These are phyloP conservation scores for Salvia splendens DNA, from an alignment of 257 asterid genomes.

Conservation along the genomic window DNA sequence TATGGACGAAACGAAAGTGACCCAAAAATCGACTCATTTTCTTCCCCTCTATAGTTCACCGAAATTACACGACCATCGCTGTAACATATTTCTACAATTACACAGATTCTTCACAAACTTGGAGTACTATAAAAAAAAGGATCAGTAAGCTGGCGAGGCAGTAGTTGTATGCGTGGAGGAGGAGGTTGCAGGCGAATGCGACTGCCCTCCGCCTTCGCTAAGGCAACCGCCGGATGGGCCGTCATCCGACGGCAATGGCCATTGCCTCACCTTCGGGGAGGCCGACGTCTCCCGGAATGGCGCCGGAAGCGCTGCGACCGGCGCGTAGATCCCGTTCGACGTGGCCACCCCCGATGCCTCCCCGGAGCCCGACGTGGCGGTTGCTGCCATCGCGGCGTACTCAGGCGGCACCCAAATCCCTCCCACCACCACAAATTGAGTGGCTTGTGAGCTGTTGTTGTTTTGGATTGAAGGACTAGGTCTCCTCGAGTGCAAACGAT, in stretches of 20 bases:
- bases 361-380: conserved; percentile 50
- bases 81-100: conserved; percentile 32
- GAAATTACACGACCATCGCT: conserved; percentile 4
- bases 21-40: conserved; percentile 26
- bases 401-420: conserved; percentile 74
- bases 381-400: conserved; percentile 41
- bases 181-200: conserved; percentile 57
- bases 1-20: not conserved
- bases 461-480: conserved; percentile 51
- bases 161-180: conserved; percentile 60
- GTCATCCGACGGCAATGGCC: conserved; percentile 31
- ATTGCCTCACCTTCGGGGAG: conserved; percentile 37
- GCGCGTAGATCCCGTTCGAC: conserved; percentile 61
- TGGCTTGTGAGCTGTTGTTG: conserved; percentile 40
- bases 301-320: conserved; percentile 51
- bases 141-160: conserved; percentile 43
- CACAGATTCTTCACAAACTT: not conserved
- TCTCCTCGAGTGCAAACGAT: conserved; percentile 65
- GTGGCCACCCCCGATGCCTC: conserved; percentile 48
- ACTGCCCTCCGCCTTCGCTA: conserved; percentile 41
- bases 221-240: conserved; percentile 29
- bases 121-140: not conserved
- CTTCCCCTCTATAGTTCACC: conserved; percentile 28
- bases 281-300: conserved; percentile 40
- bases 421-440: conserved; percentile 74